These are phyloP conservation scores for Suillus sp. DNA, from an alignment of 768 basidiomycete species.

Conservation along the genomic window DNA sequence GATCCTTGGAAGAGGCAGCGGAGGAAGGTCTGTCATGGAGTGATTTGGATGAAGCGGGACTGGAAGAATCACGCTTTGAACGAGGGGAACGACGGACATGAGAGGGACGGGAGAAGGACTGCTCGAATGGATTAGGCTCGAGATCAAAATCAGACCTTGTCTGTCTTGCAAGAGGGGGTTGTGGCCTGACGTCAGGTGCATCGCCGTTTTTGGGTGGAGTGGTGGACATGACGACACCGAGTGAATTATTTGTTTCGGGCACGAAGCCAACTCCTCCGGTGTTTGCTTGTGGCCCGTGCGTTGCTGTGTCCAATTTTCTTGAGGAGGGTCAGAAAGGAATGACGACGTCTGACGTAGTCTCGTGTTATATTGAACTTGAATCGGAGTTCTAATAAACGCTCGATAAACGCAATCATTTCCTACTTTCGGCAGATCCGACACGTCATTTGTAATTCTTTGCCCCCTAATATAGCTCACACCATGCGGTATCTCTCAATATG, in stretches of 20 bases:
- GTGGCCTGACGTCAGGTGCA: constrained; percentile 35
- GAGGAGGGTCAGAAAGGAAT: constrained; percentile 37
- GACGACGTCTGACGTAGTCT: constrained; percentile 47
- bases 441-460: constrained; percentile 27
- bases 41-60: constrained; percentile 38
- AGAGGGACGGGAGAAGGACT: constrained; percentile 76
- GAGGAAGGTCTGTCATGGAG: constrained; percentile 36
- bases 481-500: constrained; percentile 18
- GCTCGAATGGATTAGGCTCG: constrained; percentile 94
- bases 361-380: constrained; percentile 44
- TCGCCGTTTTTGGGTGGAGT: constrained; percentile 39
- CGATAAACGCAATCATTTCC: constrained; percentile 11
- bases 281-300: constrained; percentile 33
- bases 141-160: constrained; percentile 70
- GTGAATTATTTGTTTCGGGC: no score
- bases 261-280: constrained; percentile 1
- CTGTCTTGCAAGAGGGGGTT: constrained; percentile 37
- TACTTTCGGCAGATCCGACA: constrained; percentile 39
- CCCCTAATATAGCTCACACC: no score
- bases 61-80: constrained; percentile 35
- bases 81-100: constrained; percentile 49
- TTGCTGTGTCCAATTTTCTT: constrained; percentile 25
- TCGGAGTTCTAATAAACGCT: constrained; percentile 40
- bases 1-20: constrained; percentile 35
- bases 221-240: constrained; percentile 25